Base-by-base conservation (phyloP, 176 grass and related monocot genomes). In the Hordeum marinum region DNA sequence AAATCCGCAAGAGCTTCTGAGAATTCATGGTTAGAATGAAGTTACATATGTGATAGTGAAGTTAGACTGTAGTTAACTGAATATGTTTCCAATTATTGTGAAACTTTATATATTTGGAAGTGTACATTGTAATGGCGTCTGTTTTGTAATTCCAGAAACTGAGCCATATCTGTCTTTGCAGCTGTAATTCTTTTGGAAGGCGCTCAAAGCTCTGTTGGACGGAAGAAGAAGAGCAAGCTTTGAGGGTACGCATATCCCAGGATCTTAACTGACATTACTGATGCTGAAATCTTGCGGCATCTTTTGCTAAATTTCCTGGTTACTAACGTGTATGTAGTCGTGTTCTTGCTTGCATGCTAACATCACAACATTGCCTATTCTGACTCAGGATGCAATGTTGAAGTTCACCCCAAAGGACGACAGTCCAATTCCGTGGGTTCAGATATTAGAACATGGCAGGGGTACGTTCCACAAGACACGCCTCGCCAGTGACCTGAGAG, bases 341-440 rank as follows among this genome's bases (percentile, higher is more conserved):
- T 55, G 52, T 55, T 20, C 52, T 55, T 55, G 52, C 52, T 55
- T 7, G 52, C 52, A 21, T 57, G 20, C 52, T 57, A 57, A 57
- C 52, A 57, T 21, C 18, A 21, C 62, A 55, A 12, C 65, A 27
- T 68, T 81, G 8, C 29, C 9, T 61, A 17, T 85, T 36, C 37
- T 88, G 61, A 27, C 89, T 34, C 93, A 92, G 90, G 90, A 92
- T 82, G 88, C 68, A 35, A 88, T 92, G 87, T 21, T 39, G 39
- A 90, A 78, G 14, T 79, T 92, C 58, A 48, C 55, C 27, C 76
- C 59, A 57, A 6, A 5, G 11, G 36, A 68, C 18, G 59, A 74
- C 17, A 55, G 32, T 2, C 79, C 36, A 52, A 87, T 91, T 77
- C 83, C 90, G 26, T 95, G 90, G 94, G n/a, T 29, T n/a, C 34